Conservation (phyloP, 2,329 filamentous ascomycete genomes). For the Sarocladium brachiariae region DNA sequence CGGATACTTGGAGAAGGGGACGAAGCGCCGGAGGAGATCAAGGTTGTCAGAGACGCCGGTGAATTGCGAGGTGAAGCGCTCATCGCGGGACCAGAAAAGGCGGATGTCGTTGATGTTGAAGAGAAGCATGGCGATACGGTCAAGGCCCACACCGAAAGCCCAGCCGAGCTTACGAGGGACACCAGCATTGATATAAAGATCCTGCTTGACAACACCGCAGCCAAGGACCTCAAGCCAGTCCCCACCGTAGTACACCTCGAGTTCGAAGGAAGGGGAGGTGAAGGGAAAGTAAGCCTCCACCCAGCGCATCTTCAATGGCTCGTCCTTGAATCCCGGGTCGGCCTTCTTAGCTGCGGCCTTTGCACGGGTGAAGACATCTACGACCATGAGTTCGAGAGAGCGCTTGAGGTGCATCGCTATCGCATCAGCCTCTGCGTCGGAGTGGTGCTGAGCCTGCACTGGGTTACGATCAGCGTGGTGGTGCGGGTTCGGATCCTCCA, state of each 20-base stretch:
- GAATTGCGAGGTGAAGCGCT: conserved; percentile 84
- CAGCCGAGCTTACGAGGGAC: conserved; percentile 74
- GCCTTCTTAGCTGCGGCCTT: conserved; percentile 54
- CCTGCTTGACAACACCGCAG: conserved; percentile 83
- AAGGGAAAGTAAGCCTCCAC: conserved; percentile 97
- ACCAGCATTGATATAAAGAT: conserved; percentile 69
- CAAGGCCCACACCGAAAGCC: conserved; percentile 92
- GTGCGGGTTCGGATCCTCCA: conserved; percentile 78
- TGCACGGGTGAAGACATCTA: conserved; percentile 79
- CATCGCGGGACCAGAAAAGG: conserved; percentile 87
- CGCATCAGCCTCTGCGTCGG: conserved; percentile 70
- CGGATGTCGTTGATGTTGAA: conserved; percentile 96
- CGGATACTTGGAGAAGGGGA: conserved; percentile 87
- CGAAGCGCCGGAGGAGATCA: conserved; percentile 54
- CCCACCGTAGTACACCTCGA: conserved; percentile 90
- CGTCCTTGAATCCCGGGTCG: conserved; percentile 45
- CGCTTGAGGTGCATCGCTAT: conserved; percentile 81
- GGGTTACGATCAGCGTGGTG: conserved; percentile 76
- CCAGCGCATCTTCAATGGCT: conserved; percentile 84
- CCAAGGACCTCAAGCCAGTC: conserved; percentile 96
- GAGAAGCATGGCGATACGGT: conserved; percentile 94
- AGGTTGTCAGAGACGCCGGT: conserved; percentile 49
- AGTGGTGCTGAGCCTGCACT: conserved; percentile 66
- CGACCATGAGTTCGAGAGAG: conserved; percentile 81
- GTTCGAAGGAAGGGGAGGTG: conserved; percentile 89